Evolutionary conservation across 192 early-diverging fungal genomes (phyloP), one percentile per base, ranked within the genome.

Genomic region (Mortierella alpina): DNA sequence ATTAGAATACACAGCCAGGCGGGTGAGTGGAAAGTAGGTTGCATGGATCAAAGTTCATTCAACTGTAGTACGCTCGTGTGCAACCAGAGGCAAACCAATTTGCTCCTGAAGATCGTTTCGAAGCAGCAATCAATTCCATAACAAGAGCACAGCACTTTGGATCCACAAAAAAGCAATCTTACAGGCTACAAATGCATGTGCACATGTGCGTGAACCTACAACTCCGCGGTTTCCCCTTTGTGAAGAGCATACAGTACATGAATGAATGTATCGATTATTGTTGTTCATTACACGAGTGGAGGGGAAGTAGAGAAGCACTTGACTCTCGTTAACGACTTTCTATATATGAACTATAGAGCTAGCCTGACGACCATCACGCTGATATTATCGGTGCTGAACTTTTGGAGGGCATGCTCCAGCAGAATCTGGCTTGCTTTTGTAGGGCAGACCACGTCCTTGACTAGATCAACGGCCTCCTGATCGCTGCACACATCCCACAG

Each of bases 401-500:
- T 98, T 73, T 90, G 89, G 22, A 99, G 86, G 12, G 98, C 96
- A 80, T 97, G 86, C 47, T 95, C 89, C 68, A 98, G 82, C 42
- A 99, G 85, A 22, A 87, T 78, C 58, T 92, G 90, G 66, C 94
- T 91, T 1, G 96, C 96, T 50, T 88, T 83, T 59, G 93, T 91
- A 18, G 96, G 95, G 72, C 95, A 92, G 14, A 72, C 41, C 13
- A 90, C 84, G n/a, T 91, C 90, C 83, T 90, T 88, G 59, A 98
- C 85, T 63, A 97, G 82, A 72, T 98, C 94, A 4, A 97, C 90
- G 0, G 97, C 98, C 55, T 93, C 88, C 82, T 98, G 95, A 77
- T 99, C 98, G 14, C 92, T 87, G 83, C 97, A 98, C 10, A 79
- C 75, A 62, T 99, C 98, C 98, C 98, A 98, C 48, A 99, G 84